Percentiles rank a stretch among this genome's conserved stretches.
phyloP scores from a whole-genome alignment of 441 rosid species.

The Gossypium schwendimanii region DNA sequence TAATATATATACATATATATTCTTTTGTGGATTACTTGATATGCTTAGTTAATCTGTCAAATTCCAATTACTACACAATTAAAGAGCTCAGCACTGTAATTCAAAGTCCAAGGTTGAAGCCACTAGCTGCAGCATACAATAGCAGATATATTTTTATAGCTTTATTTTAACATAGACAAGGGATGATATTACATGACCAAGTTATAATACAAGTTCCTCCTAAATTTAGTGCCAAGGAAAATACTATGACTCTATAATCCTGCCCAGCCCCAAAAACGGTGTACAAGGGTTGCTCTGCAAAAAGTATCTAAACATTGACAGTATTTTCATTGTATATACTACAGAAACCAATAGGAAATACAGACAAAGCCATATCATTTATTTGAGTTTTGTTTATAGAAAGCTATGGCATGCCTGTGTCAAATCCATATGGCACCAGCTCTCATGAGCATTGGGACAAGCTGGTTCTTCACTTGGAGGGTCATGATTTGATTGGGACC shows the following conservation, averaged over 20 bases:
- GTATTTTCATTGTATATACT: neutral
- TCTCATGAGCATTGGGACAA: conserved; percentile 37
- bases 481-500: conserved; percentile 59
- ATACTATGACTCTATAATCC: neutral
- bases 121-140: neutral
- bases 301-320: neutral
- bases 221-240: neutral
- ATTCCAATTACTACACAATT: neutral
- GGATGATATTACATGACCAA: conserved; percentile 10
- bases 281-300: conserved; percentile 12
- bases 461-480: conserved; percentile 41
- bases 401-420: neutral
- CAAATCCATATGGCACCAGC: conserved; percentile 66
- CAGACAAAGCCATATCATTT: neutral
- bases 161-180: neutral
- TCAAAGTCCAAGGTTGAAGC: neutral
- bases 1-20: too few relatives aligned
- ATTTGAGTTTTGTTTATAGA: neutral
- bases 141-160: neutral
- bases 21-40: too few relatives aligned
- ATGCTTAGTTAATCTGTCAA: neutral
- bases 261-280: conserved; percentile 6
- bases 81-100: neutral
- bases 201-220: conserved; percentile 1
- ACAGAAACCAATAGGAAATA: neutral